Evolutionary conservation across 176 grass and related monocot species (phyloP).

Genomic region (Juncus inflexus): DNA sequence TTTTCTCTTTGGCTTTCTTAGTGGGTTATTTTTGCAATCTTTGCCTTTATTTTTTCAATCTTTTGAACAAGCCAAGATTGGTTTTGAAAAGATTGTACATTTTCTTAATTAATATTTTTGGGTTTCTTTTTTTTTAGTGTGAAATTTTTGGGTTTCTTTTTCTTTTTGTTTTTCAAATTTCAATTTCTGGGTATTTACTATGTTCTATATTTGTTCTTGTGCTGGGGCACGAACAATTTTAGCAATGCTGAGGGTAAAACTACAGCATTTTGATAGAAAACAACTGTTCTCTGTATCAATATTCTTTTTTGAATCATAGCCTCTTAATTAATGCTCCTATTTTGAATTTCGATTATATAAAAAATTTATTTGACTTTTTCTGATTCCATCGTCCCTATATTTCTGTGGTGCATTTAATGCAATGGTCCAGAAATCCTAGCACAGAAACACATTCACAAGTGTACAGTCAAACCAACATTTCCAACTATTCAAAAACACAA

Average conservation of each 20-base stretch:
- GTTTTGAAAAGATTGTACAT: no score
- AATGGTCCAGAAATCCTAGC: slow-evolving; percentile 8
- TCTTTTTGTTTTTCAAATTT: background rate
- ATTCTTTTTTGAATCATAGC: slow-evolving; percentile 26
- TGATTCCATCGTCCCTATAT: slow-evolving; percentile 9
- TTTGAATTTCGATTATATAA: slow-evolving; percentile 4
- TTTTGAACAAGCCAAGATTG: no score
- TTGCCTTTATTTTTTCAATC: no score
- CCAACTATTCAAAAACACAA: background rate
- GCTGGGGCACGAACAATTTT: background rate
- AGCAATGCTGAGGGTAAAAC: slow-evolving; percentile 6
- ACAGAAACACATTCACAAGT: background rate
- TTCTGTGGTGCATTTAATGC: slow-evolving; percentile 25
- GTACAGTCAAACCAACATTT: background rate
- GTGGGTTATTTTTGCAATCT: no score
- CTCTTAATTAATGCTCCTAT: slow-evolving; percentile 1
- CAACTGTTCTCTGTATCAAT: slow-evolving; percentile 20
- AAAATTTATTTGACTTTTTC: slow-evolving; percentile 23
- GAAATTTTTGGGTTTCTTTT: no score
- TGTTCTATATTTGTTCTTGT: slow-evolving; percentile 18
- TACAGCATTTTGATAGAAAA: slow-evolving; percentile 20
- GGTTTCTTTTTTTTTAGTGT: no score
- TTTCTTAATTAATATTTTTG: no score
- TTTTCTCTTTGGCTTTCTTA: background rate
- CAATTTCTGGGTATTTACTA: background rate